These are phyloP conservation scores for Angomonas deanei DNA, from an alignment of 208 protist genomes.

Conservation along the genomic window DNA sequence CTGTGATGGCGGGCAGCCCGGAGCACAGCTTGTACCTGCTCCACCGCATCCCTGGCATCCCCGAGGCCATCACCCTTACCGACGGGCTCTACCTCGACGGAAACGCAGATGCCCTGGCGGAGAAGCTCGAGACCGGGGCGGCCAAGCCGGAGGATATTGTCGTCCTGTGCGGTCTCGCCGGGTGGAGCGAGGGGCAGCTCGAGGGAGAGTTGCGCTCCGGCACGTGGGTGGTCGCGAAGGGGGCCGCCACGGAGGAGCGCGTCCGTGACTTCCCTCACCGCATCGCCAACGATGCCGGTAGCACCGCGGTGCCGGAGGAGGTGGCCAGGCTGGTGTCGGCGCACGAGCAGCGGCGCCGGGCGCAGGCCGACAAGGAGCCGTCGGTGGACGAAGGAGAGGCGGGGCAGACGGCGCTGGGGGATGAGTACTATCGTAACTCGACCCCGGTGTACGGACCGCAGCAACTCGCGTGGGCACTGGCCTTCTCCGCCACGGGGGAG, in stretches of 20 bases:
- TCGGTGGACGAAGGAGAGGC: neutral
- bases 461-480: neutral
- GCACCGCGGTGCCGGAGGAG: neutral
- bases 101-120: conserved; percentile 54
- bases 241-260: conserved; percentile 16
- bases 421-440: neutral
- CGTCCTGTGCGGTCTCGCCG: conserved; percentile 71
- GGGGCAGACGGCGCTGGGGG: neutral
- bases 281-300: conserved; percentile 25
- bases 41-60: conserved; percentile 59
- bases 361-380: neutral
- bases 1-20: conserved; percentile 56
- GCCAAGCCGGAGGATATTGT: conserved; percentile 56
- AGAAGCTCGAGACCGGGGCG: conserved; percentile 44
- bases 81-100: conserved; percentile 65
- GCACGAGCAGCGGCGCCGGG: neutral
- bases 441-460: neutral
- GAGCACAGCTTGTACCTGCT: conserved; percentile 68
- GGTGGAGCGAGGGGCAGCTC: conserved; percentile 71
- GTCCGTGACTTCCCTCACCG: conserved; percentile 50
- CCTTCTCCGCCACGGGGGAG: neutral
- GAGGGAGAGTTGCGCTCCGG: conserved; percentile 63
- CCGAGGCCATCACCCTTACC: conserved; percentile 48
- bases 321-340: neutral
- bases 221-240: conserved; percentile 58